Evolutionary conservation across 2,329 filamentous ascomycete species (phyloP), one percentile per base, ranked within the genome.

Genomic region (Aspergillus tamarii): DNA sequence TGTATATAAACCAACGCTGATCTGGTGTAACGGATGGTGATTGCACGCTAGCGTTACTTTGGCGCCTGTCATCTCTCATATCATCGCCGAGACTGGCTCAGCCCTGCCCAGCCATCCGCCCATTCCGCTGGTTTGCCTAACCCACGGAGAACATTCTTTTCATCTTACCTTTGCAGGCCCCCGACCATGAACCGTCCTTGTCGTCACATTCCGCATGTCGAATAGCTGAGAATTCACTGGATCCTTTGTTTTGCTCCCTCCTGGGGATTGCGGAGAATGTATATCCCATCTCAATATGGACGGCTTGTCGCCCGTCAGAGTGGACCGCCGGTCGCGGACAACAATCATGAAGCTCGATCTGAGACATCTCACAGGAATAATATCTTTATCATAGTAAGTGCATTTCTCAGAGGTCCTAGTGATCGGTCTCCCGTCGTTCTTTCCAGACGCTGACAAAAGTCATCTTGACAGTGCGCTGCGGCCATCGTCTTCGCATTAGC

Each of bases 401-500:
- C 26, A 41, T 41, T n/a, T 55, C n/a, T 41, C 50, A 21, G 16
- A 46, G 26, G 32, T 14, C n/a, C 59, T 36, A 45, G 11, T 30
- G 21, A n/a, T 34, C 30, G 12, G 32, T 34, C 30, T 57, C 6
- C n/a, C 2, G 23, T 43, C 12, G 1, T 52, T n/a, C n/a, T 59
- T 56, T 19, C n/a, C 34, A 36, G 11, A 36, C 3, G 23, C 53
- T 67, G 57, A 72, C 64, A 46, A 43, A 46, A 43, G 5, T 36
- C 21, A 23, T 46, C 12, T 28, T 23, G 52, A 21, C 19, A 77
- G 75, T 67, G 66, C 65, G 71, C 67, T 39, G 67, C 74, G 30
- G 65, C 65, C 52, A 69, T 80, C 41, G 69, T 78, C 55, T 74
- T 79, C 56, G 57, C 72, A 28, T 60, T 77, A 32, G 65, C 76